These are phyloP conservation scores for Termitomyces heimii DNA, from an alignment of 768 basidiomycete genomes.

Conservation along the genomic window DNA sequence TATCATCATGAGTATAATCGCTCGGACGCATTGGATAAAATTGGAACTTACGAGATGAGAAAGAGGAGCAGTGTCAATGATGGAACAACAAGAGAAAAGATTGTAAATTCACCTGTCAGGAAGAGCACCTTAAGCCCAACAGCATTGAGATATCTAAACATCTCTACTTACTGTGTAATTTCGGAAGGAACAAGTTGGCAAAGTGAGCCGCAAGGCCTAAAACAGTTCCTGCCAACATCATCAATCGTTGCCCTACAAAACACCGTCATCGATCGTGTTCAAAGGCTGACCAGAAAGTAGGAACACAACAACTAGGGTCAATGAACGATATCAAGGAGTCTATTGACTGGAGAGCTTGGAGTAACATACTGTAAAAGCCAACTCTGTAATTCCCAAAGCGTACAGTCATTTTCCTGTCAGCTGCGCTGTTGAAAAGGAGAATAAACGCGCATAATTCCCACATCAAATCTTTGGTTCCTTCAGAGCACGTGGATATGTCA, in stretches of 20 bases:
- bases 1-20: slow-evolving; percentile 4
- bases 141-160: slow-evolving; percentile 1
- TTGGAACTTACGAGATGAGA: slow-evolving; percentile 44
- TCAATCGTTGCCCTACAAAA: slow-evolving; percentile 1
- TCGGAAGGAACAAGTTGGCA: slow-evolving; percentile 60
- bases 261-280: not conserved
- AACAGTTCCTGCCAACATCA: slow-evolving; percentile 35
- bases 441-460: not conserved
- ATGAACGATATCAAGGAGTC: not conserved
- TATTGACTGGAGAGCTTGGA: not conserved
- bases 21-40: not conserved
- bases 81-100: slow-evolving; percentile 62
- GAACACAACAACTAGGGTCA: slow-evolving; percentile 32
- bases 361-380: slow-evolving; percentile 40
- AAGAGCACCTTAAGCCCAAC: not conserved
- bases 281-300: slow-evolving; percentile 34
- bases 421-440: not conserved
- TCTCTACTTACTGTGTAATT: slow-evolving; percentile 47
- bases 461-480: not conserved
- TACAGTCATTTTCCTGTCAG: slow-evolving; percentile 45
- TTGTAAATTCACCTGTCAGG: slow-evolving; percentile 57
- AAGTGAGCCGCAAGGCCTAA: slow-evolving; percentile 68
- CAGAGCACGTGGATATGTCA: not conserved
- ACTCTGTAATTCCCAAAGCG: slow-evolving; percentile 53
- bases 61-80: slow-evolving; percentile 61